phyloP scores from a whole-genome alignment of 2,329 filamentous ascomycete genomes.

The Monosporascus sp. region DNA sequence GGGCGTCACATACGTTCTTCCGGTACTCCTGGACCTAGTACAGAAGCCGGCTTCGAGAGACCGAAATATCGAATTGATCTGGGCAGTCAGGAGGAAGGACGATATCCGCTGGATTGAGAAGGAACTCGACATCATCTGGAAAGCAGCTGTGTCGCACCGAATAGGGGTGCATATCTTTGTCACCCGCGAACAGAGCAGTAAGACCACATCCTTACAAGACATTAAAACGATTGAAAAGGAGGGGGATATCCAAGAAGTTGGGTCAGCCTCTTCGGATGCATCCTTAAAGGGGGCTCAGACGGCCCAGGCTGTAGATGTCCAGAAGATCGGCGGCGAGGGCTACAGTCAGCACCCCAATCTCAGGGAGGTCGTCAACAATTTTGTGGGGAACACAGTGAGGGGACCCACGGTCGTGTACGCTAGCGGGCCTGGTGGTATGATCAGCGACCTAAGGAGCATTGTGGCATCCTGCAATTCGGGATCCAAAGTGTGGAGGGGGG shows the following conservation, averaged over 20 bases:
- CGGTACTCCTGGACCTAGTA: slow-evolving; percentile 38
- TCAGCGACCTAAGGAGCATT: slow-evolving; percentile 48
- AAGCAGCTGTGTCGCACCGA: slow-evolving; percentile 30
- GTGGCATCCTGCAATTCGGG: slow-evolving; percentile 51
- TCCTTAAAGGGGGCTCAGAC: slow-evolving; percentile 16
- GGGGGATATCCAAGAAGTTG: slow-evolving; percentile 18
- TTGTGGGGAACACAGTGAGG: slow-evolving; percentile 39
- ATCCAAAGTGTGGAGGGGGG: slow-evolving; percentile 50
- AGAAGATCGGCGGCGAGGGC: slow-evolving; percentile 23
- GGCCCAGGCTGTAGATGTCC: slow-evolving; percentile 23
- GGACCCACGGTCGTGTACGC: slow-evolving; percentile 53
- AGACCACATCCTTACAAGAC: slow-evolving; percentile 21
- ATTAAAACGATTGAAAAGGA: slow-evolving; percentile 20
- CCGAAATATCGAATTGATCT: slow-evolving; percentile 55
- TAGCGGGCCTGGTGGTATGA: slow-evolving; percentile 56
- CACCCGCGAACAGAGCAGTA: slow-evolving; percentile 42
- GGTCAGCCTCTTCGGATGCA: slow-evolving; percentile 14
- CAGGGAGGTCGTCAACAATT: slow-evolving; percentile 38
- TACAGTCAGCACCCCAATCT: slow-evolving; percentile 40
- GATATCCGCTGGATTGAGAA: slow-evolving; percentile 54
- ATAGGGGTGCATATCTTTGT: slow-evolving; percentile 54
- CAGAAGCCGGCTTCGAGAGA: slow-evolving; percentile 25
- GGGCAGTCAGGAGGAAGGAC: slow-evolving; percentile 51
- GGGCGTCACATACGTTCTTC: slow-evolving; percentile 52
- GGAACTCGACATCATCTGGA: slow-evolving; percentile 48